These are phyloP conservation scores for Jatropha podagrica DNA, from an alignment of 441 rosid genomes.

Conservation along the genomic window DNA sequence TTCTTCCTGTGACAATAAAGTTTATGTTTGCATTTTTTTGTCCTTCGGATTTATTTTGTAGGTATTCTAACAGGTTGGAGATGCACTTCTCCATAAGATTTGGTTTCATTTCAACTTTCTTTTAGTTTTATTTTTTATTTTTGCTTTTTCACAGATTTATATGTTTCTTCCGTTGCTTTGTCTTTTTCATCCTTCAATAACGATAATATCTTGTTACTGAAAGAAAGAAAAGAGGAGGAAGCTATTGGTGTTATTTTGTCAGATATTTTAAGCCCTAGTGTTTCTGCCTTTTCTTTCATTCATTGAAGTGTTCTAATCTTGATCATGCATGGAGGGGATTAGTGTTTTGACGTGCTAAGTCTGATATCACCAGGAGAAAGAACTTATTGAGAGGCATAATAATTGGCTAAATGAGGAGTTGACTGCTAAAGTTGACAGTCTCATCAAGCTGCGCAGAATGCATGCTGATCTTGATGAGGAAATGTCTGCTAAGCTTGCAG, in stretches of 20 bases:
- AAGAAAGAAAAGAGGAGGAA: not conserved
- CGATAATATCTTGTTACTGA: not conserved
- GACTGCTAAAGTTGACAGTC: conserved; percentile 69
- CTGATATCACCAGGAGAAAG: conserved; percentile 73
- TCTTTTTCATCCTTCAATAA: too few relatives aligned
- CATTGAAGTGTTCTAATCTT: not conserved
- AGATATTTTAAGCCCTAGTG: not conserved
- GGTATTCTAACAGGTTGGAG: not conserved
- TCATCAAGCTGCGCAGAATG: conserved; percentile 59
- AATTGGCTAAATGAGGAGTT: conserved; percentile 90
- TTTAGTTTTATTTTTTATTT: not conserved
- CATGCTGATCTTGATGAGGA: conserved; percentile 76
- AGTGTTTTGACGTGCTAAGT: conserved; percentile 9
- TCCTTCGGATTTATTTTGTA: not conserved
- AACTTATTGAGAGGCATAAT: conserved; percentile 86
- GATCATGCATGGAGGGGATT: conserved; percentile 6
- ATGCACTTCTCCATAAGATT: not conserved
- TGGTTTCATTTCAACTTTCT: not conserved
- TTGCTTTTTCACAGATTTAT: not conserved
- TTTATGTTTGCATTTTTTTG: not conserved
- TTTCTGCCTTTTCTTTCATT: not conserved
- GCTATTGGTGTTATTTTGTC: not conserved
- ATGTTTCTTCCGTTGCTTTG: too few relatives aligned
- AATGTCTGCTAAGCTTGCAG: conserved; percentile 72
- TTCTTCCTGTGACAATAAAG: not conserved